Conservation (phyloP, 2,329 filamentous ascomycete genomes). For the Nothopassalora personata region DNA sequence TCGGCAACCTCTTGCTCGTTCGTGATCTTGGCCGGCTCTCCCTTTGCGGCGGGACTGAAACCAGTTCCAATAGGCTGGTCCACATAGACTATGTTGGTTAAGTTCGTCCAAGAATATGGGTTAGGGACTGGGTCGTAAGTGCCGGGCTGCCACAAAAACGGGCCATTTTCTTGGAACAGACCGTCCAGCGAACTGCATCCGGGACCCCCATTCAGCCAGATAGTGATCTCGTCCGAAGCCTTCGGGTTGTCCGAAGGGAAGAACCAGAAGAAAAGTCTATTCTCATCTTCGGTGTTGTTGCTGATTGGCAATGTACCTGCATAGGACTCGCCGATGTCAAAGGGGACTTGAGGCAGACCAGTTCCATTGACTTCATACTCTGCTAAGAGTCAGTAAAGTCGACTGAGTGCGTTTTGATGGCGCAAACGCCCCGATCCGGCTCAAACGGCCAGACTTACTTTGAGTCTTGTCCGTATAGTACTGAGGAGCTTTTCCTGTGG, state of each 20-base stretch:
- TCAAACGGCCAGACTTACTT: constrained; percentile 18
- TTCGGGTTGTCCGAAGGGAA: constrained; percentile 43
- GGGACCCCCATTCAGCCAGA: background rate
- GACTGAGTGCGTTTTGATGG: constrained; percentile 7
- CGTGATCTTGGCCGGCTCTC: constrained; percentile 27
- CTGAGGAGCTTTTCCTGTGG: background rate
- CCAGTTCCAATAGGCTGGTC: constrained; percentile 48
- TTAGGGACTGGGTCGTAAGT: constrained; percentile 38
- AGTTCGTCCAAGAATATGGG: constrained; percentile 48
- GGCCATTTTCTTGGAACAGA: constrained; percentile 16
- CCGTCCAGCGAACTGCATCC: constrained; percentile 10
- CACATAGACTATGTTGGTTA: constrained; percentile 71
- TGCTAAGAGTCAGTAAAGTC: constrained; percentile 27
- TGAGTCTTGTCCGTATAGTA: constrained; percentile 5
- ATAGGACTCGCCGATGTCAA: constrained; percentile 42
- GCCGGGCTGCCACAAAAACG: constrained; percentile 40
- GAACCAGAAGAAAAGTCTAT: constrained; percentile 45
- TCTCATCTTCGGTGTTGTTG: constrained; percentile 36
- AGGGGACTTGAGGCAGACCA: constrained; percentile 35
- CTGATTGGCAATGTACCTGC: constrained; percentile 49
- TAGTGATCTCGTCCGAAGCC: constrained; percentile 25
- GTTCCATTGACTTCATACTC: constrained; percentile 29
- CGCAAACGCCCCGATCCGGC: no score
- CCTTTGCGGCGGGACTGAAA: constrained; percentile 32
- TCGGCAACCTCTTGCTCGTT: constrained; percentile 37